Base-by-base conservation (phyloP, 106 monocot genomes). In the Acorus gramineus region DNA sequence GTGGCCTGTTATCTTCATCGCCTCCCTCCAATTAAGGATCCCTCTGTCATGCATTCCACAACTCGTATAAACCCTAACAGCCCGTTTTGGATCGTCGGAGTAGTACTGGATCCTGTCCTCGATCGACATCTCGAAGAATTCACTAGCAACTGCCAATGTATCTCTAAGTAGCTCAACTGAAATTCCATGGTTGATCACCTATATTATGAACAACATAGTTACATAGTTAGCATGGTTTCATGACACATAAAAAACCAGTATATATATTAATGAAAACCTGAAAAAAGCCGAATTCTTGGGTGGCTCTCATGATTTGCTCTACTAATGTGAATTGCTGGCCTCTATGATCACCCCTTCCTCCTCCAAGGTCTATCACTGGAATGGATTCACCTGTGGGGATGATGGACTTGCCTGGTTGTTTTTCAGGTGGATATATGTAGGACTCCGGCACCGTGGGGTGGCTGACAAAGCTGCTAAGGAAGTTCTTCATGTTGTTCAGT, bases 101-200 rank as follows among this genome's bases (percentile, higher is more conserved):
- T 59, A 65, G 51, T 65, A 65, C 2, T 4, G 0, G 5, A 44
- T 58, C 53, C 51, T 73, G 8, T 59, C 59, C 52, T 65, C 65
- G 2, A 45, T 14, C 4, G 65, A 57, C 65, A 73, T 51, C 44
- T 65, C 58, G 12, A 73, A 73, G 59, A 73, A 73, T 8, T 65
- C 73, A 5, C 52, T 5, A 6, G 44, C 42, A 2, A 73, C 46
- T 0, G 4, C 5, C 46, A 65, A 50, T 45, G 59, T 52, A 0
- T 64, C 64, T 4, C 42, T 48, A 0, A 65, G 50, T 14, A 66
- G n/a, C 47, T 66, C 44, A 4, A 51, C 9, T 2, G 14, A 8
- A 11, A 73, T 11, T 2, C 73, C 73, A 73, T 73, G 73, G 9
- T 73, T 73, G 4, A 73, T 13, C 12, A 73, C 58, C 73, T 73